phyloP scores from a whole-genome alignment of 805 yeast genomes.

The Helenozyma baotianmanensis region DNA sequence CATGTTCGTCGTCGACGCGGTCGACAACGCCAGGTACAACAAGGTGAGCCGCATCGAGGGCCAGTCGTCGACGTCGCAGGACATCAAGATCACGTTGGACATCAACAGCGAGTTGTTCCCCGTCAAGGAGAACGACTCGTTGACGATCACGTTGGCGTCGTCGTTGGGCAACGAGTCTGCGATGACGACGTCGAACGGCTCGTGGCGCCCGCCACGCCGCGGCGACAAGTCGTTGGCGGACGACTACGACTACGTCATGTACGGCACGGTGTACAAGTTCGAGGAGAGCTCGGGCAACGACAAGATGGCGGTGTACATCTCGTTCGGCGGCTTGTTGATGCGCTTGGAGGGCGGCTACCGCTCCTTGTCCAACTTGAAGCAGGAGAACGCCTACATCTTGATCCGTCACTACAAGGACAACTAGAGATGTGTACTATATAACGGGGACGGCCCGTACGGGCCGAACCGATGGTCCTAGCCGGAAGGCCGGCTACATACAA shows the following conservation, averaged over 20 bases:
- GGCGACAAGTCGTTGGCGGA: constrained; percentile 87
- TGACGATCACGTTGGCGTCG: constrained; percentile 84
- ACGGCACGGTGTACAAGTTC: constrained; percentile 95
- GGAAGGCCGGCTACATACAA: too few relatives aligned
- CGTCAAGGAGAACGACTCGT: constrained; percentile 64
- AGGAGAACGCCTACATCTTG: constrained; percentile 86
- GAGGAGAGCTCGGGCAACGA: constrained; percentile 73
- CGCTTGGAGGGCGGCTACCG: constrained; percentile 95
- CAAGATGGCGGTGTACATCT: constrained; percentile 80
- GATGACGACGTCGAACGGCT: constrained; percentile 49
- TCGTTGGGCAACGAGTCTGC: constrained; percentile 50
- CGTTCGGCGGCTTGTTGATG: constrained; percentile 92
- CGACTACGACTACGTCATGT: constrained; percentile 97
- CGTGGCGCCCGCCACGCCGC: constrained; percentile 81
- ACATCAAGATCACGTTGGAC: constrained; percentile 80
- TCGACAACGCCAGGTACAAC: constrained; percentile 87
- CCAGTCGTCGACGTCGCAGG: constrained; percentile 74
- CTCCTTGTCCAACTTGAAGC: constrained; percentile 81
- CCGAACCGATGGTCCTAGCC: too few relatives aligned
- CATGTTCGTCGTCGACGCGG: constrained; percentile 77
- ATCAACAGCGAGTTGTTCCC: constrained; percentile 91
- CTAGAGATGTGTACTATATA: constrained; percentile 14
- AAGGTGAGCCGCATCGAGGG: constrained; percentile 88
- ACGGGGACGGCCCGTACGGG: too few relatives aligned
- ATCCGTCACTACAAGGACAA: constrained; percentile 63